Base-by-base conservation (phyloP, 2,329 filamentous ascomycete species). In the Pseudonectria foliicola region DNA sequence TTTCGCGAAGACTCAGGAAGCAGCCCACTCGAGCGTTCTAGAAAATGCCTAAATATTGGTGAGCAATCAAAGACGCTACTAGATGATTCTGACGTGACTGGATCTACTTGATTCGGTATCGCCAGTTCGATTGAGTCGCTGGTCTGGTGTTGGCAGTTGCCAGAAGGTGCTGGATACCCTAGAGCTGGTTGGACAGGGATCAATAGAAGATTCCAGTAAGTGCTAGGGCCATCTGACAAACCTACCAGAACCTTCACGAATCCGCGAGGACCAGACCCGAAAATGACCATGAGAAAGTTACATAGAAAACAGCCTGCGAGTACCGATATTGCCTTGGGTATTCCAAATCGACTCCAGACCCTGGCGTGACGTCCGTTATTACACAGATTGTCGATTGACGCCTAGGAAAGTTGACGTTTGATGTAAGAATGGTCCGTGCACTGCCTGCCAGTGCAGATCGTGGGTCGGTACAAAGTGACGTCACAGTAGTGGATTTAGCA, bases 201-300 rank as follows among this genome's bases (percentile, higher is more conserved):
- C 8, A 25, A 36, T 52, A 13, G 49, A 53, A 50, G 27, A 18
- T 46, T 47, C 46, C 37, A 43, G 33, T 25, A 32, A 13, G 28
- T 25, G 15, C 25, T 25, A 10, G 29, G 18, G 10, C 14, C 23
- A 16, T 8, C 18, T 21, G 18, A 5, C 18, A 21, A 21, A 8
- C 18, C 18, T 6, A 21, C 18, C n/a, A 21, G 18, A 5, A 5
- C 18, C 8, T 21, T 21, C 5, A 8, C 33, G 31, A 31, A 35
- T 31, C 26, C 32, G 25, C 35, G 26, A 14, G 15, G 13, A 32
- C 23, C 34, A 21, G 8, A 21, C 18, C 5, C 18, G 8, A 21
- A 21, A 6, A 21, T n/a, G 18, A 21, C 18, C 18, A 21, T n/a
- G n/a, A n/a, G n/a, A n/a, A n/a, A n/a, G n/a, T n/a, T n/a, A n/a